Base-by-base conservation (phyloP, 306 rosid species). In the Potentilla sterilis region DNA sequence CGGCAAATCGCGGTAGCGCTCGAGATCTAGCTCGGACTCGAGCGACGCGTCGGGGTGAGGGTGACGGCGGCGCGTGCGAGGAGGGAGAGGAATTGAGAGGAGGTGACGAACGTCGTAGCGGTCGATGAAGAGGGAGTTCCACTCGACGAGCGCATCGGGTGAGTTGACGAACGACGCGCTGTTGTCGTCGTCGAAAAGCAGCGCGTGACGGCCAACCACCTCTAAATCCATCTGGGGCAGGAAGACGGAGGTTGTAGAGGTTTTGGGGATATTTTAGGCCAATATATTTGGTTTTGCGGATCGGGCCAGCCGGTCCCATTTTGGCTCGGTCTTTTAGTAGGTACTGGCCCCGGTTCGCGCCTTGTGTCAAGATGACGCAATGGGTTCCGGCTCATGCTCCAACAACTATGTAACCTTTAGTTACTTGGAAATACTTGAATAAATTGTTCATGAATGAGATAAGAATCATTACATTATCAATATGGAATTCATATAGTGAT, bases 51-150 rank as follows among this genome's bases (percentile, higher is more conserved):
- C 91, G 32, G 61, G 65, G 42, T 73, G 70, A 40, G 75, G 70
- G 15, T 52, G 77, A 46, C 81, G 85, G 40, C 96, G 94, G 70
- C 88, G 91, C 78, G 79, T 86, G 70, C 91, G 89, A 0, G 96
- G 88, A 0, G 96, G 96, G 22, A 83, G 81, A 52, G 93, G 94
- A 69, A 42, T 57, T 24, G 94, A 9, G 70, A 90, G 96, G 75
- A 92, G 92, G 79, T 92, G 98, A 43, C 98, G 96, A 21, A 92
- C 98, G 55, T 92, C 98, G 88, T 88, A 90, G 34, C 98, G 98
- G 32, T 92, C 98, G 69, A 92, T 92, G 49, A 79, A 85, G 58
- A 92, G 98, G n/a, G 94, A 86, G 76, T 92, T 88, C 96, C 94
- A 92, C 15, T 92, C 94, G 12, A 92, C 94, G 8, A 92, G 91